These are phyloP conservation scores for Canavalia ensiformis DNA, from an alignment of 306 rosid species.

Conservation along the genomic window DNA sequence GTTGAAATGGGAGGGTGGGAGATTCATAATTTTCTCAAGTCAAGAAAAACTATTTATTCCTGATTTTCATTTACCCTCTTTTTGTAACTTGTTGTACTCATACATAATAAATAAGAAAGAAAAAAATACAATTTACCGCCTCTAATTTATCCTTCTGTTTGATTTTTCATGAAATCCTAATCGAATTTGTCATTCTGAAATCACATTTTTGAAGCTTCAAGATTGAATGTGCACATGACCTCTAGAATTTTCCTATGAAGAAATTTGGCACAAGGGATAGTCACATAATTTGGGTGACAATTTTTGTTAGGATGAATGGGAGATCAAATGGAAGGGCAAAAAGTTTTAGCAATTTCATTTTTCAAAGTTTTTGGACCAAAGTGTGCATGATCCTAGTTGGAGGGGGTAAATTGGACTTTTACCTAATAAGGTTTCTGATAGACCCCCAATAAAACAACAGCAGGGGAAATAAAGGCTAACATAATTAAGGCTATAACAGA, in stretches of 20 bases:
- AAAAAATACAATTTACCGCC: not conserved
- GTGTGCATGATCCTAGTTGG: not conserved
- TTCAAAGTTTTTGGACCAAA: not conserved
- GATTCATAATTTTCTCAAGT: slow-evolving; percentile 39
- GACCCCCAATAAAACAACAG: too few relatives aligned
- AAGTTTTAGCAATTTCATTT: slow-evolving; percentile 2
- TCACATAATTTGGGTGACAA: slow-evolving; percentile 1
- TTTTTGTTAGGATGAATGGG: not conserved
- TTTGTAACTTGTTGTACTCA: slow-evolving; percentile 3
- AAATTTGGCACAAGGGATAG: slow-evolving; percentile 1
- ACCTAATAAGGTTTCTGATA: not conserved
- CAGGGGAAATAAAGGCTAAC: too few relatives aligned
- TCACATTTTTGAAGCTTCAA: slow-evolving; percentile 4
- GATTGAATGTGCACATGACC: slow-evolving; percentile 18
- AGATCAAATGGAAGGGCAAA: slow-evolving; percentile 6
- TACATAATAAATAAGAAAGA: not conserved
- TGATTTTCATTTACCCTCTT: slow-evolving; percentile 19
- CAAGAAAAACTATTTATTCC: slow-evolving; percentile 5
- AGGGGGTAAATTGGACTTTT: slow-evolving; percentile 3
- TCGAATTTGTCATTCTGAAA: not conserved
- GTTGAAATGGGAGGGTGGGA: slow-evolving; percentile 19
- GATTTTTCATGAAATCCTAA: not conserved
- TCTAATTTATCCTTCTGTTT: not conserved
- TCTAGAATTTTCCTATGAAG: not conserved
- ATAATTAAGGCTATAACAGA: too few relatives aligned